phyloP scores from a whole-genome alignment of 1,139 yeast genomes.

The Blastobotrys illinoisensis region DNA sequence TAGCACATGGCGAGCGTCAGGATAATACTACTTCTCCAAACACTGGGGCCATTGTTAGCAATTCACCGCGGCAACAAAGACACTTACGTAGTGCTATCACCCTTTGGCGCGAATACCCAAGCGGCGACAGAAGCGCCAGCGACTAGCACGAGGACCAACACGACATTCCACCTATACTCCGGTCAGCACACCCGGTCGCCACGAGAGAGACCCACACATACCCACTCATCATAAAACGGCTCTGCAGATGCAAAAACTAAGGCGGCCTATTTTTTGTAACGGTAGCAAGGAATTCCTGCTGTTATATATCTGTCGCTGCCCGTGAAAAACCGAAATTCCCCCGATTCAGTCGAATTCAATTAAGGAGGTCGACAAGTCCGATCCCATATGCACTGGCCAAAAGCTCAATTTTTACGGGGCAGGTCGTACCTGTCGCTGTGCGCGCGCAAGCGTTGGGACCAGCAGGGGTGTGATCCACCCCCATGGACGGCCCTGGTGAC shows the following conservation, averaged over 20 bases:
- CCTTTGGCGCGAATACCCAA: constrained; percentile 58
- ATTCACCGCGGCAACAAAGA: not conserved
- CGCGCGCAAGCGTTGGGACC: constrained; percentile 6
- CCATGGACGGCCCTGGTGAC: constrained; percentile 1
- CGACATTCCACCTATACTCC: constrained; percentile 58
- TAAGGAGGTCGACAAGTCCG: not conserved
- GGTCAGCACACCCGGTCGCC: not conserved
- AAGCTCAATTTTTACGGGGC: not conserved
- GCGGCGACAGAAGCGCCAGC: constrained; percentile 57
- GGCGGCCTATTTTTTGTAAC: not conserved
- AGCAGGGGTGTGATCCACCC: not conserved
- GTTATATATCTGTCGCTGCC: not conserved
- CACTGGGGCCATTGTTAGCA: constrained; percentile 39
- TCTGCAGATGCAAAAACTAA: not conserved
- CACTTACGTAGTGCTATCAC: constrained; percentile 43
- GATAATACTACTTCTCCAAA: constrained; percentile 86
- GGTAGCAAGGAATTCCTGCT: not conserved
- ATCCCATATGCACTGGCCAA: not conserved
- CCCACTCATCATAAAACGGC: constrained; percentile 9
- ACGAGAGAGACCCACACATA: constrained; percentile 3
- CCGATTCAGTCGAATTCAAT: not conserved
- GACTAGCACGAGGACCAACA: constrained; percentile 57
- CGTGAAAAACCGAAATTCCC: not conserved
- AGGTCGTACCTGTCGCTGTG: not conserved
- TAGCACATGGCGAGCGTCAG: constrained; percentile 82